These are phyloP conservation scores for Raphanus hybrid DNA, from an alignment of 441 rosid genomes.

Conservation along the genomic window DNA sequence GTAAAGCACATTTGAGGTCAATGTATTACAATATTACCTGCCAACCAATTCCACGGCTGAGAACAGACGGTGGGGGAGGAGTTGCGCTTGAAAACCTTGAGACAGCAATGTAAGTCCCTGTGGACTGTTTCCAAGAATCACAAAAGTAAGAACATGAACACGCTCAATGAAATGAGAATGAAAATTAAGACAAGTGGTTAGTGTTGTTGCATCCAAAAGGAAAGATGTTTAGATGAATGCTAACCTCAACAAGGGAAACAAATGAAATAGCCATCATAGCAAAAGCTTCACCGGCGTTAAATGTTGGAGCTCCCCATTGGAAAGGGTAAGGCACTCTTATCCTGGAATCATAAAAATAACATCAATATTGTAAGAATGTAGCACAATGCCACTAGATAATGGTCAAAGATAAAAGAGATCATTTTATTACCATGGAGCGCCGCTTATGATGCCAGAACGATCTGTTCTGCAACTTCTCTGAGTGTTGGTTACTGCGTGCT, in stretches of 20 bases:
- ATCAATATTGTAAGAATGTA: neutral
- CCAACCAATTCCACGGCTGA: conserved; percentile 98
- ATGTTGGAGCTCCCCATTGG: conserved; percentile 48
- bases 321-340: conserved; percentile 55
- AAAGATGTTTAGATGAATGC: neutral
- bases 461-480: conserved; percentile 74
- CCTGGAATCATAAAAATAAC: conserved; percentile 45
- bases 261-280: conserved; percentile 82
- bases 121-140: conserved; percentile 64
- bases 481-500: conserved; percentile 54
- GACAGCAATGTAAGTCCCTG: conserved; percentile 85
- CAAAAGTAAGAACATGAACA: conserved; percentile 27
- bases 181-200: neutral
- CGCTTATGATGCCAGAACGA: conserved; percentile 66
- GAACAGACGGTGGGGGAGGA: conserved; percentile 87
- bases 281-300: conserved; percentile 79
- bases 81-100: conserved; percentile 94
- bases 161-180: neutral
- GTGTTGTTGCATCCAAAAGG: conserved; percentile 3
- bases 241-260: conserved; percentile 78
- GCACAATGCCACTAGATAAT: neutral
- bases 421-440: conserved; percentile 63
- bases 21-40: conserved; percentile 59
- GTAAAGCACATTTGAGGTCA: neutral
- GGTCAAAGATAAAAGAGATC: neutral